Base-by-base conservation (phyloP, 1,284 basidiomycete species). In the Ganoderma resinaceum region DNA sequence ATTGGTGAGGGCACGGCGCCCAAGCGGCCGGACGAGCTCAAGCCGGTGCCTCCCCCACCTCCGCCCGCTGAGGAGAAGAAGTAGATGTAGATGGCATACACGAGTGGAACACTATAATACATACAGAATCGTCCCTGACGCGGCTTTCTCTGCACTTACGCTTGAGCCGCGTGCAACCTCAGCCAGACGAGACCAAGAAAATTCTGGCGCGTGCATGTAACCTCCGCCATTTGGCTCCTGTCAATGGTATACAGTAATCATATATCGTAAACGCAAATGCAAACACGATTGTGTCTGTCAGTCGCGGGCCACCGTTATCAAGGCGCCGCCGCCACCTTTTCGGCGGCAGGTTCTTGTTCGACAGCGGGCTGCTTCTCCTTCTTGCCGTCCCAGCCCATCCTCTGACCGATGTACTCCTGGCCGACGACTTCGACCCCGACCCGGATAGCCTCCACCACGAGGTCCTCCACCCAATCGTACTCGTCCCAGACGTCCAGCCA, bases 381-480 rank as follows among this genome's bases (percentile, higher is more conserved):
- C 71, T 81, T 81, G 23, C 37, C 58, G 23, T 75, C 79, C 89
- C 93, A 95, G 0, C 93, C 89, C 94, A 95, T 95, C 66, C 94
- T 82, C 49, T 88, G 85, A 35, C 90, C 92, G 23, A 95, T 84
- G 78, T 95, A 95, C 73, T 97, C 94, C 79, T 97, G 95, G 0
- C 95, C 95, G 68, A 96, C 81, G 26, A 95, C 89, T 80, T 97
- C 95, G 29, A 96, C 88, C 7, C 91, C 92, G 6, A 95, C 85
- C 67, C 93, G 84, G 69, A 98, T 82, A 0, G 90, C 87, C 75
- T 97, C 96, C 1, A 96, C 96, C 67, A 97, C 88, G 31, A 93
- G 81, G 78, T 98, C 95, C 80, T 98, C 97, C 5, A 98, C 95
- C 97, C 97, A 98, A 63, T 97, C 95, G 77, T 95, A 94, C 70